Conservation (phyloP, 176 grass and related monocot species). For the Poa pratensis region DNA sequence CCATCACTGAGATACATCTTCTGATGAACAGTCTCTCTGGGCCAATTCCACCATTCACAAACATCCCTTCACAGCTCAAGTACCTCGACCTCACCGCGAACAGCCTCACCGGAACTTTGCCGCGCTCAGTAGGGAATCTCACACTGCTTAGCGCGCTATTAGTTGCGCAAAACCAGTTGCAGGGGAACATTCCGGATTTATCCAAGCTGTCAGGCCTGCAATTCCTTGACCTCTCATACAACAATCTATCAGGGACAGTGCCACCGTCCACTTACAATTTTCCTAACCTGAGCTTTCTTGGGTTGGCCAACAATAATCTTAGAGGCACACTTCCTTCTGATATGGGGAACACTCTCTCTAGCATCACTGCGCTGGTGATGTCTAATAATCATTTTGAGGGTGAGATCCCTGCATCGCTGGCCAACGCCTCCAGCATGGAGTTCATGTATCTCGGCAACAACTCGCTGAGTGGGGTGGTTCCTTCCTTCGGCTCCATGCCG, state of each 20-base stretch:
- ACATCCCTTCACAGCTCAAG: background rate
- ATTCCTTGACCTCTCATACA: constrained; percentile 21
- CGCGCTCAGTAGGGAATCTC: constrained; percentile 46
- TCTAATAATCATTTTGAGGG: constrained; percentile 30
- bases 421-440: constrained; percentile 31
- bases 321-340: background rate
- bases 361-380: background rate
- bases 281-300: background rate
- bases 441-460: constrained; percentile 30
- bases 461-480: constrained; percentile 33
- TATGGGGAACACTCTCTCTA: constrained; percentile 5
- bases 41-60: background rate
- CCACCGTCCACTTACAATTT: background rate
- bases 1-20: constrained; percentile 24
- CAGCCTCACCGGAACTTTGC: constrained; percentile 43
- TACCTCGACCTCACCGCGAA: constrained; percentile 29
- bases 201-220: background rate
- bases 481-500: background rate
- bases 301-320: constrained; percentile 37
- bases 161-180: constrained; percentile 37
- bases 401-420: constrained; percentile 47
- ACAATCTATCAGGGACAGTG: constrained; percentile 36
- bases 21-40: background rate
- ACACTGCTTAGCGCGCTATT: constrained; percentile 25
- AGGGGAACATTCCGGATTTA: constrained; percentile 44